Conservation (phyloP, 164 flowering plant species). For the Brasenia schreberi region DNA sequence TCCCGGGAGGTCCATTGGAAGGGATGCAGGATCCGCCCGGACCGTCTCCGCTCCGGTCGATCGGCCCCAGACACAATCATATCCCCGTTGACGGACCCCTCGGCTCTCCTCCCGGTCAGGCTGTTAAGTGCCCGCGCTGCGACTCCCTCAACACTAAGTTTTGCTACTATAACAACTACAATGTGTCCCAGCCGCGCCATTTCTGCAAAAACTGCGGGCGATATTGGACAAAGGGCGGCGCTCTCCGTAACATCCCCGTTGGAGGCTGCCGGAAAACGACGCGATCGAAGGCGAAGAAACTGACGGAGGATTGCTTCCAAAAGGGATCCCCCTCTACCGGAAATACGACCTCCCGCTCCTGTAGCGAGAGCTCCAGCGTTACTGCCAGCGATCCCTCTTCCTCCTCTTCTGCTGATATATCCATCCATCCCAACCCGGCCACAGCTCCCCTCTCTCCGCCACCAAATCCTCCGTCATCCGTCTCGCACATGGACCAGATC, state of each 20-base stretch:
- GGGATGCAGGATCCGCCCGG: not conserved
- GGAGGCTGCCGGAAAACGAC: constrained; percentile 2
- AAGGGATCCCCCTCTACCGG: not conserved
- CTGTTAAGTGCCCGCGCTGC: constrained; percentile 1
- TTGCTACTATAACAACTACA: constrained; percentile 97
- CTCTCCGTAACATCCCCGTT: not conserved
- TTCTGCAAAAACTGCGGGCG: constrained; percentile 18
- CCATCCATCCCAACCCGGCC: not conserved
- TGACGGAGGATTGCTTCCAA: not conserved
- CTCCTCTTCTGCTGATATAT: not conserved
- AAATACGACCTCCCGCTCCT: not conserved
- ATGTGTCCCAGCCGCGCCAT: constrained; percentile 86
- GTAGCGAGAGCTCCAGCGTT: not conserved
- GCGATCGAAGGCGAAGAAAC: not conserved
- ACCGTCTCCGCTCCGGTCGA: not conserved
- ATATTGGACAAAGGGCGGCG: constrained; percentile 1
- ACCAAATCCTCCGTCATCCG: not conserved
- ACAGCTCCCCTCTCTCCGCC: not conserved
- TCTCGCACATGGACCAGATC: not conserved
- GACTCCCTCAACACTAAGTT: constrained; percentile 86
- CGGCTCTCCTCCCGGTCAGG: not conserved
- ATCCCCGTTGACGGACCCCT: not conserved
- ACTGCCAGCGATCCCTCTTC: not conserved
- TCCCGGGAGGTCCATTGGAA: not conserved
- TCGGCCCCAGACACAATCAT: not conserved